Evolutionary conservation across 371 early-diverging fungal species (phyloP).

Genomic region (Basidiobolus meristosporus): DNA sequence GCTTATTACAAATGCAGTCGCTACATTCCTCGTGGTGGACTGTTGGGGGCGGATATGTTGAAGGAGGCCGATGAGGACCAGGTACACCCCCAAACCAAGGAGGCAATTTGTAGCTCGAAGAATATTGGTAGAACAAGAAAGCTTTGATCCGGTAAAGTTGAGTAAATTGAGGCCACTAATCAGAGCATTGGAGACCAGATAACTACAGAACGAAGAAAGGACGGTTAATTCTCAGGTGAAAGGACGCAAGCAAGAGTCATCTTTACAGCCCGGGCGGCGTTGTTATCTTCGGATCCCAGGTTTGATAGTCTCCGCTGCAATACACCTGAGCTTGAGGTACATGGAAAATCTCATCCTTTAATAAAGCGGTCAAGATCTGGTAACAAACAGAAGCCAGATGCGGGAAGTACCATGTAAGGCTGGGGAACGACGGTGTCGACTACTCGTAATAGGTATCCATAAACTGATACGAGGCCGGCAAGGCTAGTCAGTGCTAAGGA

Average conservation of each 20-base stretch:
- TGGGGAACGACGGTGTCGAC: too few relatives aligned
- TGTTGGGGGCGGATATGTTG: constrained; percentile 13
- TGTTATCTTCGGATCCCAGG: constrained; percentile 85
- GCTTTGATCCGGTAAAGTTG: not conserved
- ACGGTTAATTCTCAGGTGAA: constrained; percentile 2
- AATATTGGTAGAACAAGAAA: constrained; percentile 19
- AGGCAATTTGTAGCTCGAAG: constrained; percentile 38
- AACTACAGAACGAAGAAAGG: not conserved
- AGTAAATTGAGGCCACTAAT: not conserved
- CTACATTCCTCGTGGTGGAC: constrained; percentile 2
- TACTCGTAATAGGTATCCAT: too few relatives aligned
- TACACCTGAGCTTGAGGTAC: constrained; percentile 78
- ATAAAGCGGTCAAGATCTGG: too few relatives aligned
- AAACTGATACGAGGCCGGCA: too few relatives aligned
- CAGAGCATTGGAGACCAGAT: constrained; percentile 1
- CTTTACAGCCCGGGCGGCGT: constrained; percentile 90
- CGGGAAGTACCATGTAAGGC: too few relatives aligned
- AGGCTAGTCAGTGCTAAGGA: too few relatives aligned
- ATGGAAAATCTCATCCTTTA: constrained; percentile 88
- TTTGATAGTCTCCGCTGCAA: constrained; percentile 41
- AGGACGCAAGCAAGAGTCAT: constrained; percentile 2
- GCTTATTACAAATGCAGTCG: constrained; percentile 31
- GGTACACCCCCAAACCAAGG: constrained; percentile 24
- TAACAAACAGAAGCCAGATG: too few relatives aligned
- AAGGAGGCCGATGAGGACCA: constrained; percentile 15